A percentile compares a stretch with the other conserved stretches of the same genome.
Conservation (phyloP, 139 green algal genomes). For the Chlorella sorokiniana region DNA sequence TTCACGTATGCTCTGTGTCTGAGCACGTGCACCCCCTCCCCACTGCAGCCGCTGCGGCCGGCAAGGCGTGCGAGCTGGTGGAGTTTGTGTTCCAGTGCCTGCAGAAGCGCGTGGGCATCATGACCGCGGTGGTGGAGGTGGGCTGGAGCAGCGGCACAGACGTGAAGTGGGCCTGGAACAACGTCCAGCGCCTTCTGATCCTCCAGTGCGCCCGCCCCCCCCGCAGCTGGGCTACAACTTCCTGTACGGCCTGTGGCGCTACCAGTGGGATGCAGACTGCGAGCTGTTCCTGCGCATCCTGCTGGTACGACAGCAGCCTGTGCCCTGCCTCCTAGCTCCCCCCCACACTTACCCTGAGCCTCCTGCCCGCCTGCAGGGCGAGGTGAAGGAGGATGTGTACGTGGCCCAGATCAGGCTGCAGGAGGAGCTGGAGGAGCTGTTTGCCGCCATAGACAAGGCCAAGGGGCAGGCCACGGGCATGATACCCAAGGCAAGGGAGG, state of each 20-base stretch:
- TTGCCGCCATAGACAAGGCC: slow-evolving; percentile 46
- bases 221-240: slow-evolving; percentile 67
- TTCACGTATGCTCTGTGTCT: not conserved
- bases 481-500: slow-evolving; percentile 38
- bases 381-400: slow-evolving; percentile 68
- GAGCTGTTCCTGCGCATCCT: slow-evolving; percentile 72
- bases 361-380: slow-evolving; percentile 12
- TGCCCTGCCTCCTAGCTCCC: not conserved
- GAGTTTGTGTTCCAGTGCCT: slow-evolving; percentile 60
- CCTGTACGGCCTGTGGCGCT: slow-evolving; percentile 60
- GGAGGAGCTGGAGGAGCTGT: slow-evolving; percentile 52
- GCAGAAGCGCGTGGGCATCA: slow-evolving; percentile 60
- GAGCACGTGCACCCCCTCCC: not conserved
- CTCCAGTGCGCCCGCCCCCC: not conserved
- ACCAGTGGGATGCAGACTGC: slow-evolving; percentile 70
- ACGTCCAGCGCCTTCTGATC: not conserved
- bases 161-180: not conserved
- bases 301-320: slow-evolving; percentile 5
- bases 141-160: not conserved
- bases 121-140: slow-evolving; percentile 55
- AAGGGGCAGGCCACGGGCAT: slow-evolving; percentile 30
- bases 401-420: slow-evolving; percentile 46
- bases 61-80: slow-evolving; percentile 35
- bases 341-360: not conserved
- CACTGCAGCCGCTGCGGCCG: slow-evolving; percentile 22